phyloP scores from a whole-genome alignment of 495 filamentous ascomycete genomes.

The Zalerion maritima region DNA sequence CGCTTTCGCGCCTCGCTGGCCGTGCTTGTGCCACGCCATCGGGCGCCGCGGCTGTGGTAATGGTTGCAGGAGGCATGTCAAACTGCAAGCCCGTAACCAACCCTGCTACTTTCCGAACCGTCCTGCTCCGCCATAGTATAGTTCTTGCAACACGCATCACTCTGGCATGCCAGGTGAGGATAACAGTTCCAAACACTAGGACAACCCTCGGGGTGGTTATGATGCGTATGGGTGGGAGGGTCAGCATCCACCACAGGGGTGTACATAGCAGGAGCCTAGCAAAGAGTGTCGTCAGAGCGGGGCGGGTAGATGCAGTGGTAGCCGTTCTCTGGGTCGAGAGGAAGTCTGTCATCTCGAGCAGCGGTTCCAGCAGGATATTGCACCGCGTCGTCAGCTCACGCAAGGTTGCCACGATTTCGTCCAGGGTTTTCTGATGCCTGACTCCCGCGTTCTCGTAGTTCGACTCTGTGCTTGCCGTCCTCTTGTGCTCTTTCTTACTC shows the following conservation, averaged over 20 bases:
- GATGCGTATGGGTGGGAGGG: conserved; percentile 66
- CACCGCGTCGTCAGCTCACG: conserved; percentile 77
- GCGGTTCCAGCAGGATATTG: conserved; percentile 80
- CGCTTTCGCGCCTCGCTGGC: conserved; percentile 14
- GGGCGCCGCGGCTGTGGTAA: conserved; percentile 4
- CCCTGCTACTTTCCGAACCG: conserved; percentile 48
- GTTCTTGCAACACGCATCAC: conserved; percentile 73
- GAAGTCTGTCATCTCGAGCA: conserved; percentile 80
- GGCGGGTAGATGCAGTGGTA: conserved; percentile 79
- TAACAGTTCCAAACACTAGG: conserved; percentile 61
- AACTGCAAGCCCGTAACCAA: conserved; percentile 71
- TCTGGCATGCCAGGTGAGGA: conserved; percentile 81
- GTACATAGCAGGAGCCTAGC: conserved; percentile 77
- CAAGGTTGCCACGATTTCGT: conserved; percentile 91
- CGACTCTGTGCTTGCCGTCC: conserved; percentile 28
- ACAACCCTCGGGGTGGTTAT: conserved; percentile 78
- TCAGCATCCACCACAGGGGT: conserved; percentile 72
- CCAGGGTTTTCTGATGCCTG: conserved; percentile 67
- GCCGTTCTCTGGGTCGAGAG: conserved; percentile 82
- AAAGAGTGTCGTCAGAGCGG: conserved; percentile 81
- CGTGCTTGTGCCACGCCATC: too few species aligned
- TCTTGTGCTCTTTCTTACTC: conserved; percentile 33
- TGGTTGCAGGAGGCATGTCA: conserved; percentile 17
- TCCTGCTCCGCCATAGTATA: conserved; percentile 78
- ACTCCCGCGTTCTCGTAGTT: conserved; percentile 46